These are phyloP conservation scores for Aspergillus sclerotiicarbonarius DNA, from an alignment of 495 filamentous ascomycete species.

Conservation along the genomic window DNA sequence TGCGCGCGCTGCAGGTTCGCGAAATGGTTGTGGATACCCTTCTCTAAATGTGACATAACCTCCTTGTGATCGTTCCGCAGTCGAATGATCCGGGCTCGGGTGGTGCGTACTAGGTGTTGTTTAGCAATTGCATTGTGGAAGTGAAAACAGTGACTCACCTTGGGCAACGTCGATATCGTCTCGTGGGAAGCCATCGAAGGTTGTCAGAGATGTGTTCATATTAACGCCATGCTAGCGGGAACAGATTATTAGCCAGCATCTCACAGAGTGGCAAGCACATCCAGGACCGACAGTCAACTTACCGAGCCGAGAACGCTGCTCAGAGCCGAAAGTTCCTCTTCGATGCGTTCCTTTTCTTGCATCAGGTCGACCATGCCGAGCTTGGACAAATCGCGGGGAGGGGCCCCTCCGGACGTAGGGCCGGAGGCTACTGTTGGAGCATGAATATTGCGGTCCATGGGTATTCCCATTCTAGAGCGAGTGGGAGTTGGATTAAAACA, in stretches of 20 bases:
- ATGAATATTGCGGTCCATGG: slow-evolving; percentile 68
- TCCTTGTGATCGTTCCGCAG: slow-evolving; percentile 92
- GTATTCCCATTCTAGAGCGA: slow-evolving; percentile 36
- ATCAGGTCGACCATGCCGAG: slow-evolving; percentile 64
- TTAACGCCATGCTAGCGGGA: slow-evolving; percentile 75
- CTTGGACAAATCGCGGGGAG: slow-evolving; percentile 56
- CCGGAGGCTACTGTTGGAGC: slow-evolving; percentile 74
- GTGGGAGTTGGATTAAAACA: slow-evolving; percentile 9
- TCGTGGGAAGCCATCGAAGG: slow-evolving; percentile 89
- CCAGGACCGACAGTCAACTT: slow-evolving; percentile 26
- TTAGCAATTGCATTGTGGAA: slow-evolving; percentile 12
- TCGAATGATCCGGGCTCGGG: slow-evolving; percentile 81
- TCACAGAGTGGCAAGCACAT: neutral
- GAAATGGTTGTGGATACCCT: slow-evolving; percentile 73
- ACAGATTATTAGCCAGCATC: slow-evolving; percentile 15
- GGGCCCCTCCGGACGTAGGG: slow-evolving; percentile 54
- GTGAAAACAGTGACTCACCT: slow-evolving; percentile 53
- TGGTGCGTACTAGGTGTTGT: slow-evolving; percentile 70
- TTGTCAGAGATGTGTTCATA: slow-evolving; percentile 87
- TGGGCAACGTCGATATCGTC: slow-evolving; percentile 94
- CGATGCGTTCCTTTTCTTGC: slow-evolving; percentile 73
- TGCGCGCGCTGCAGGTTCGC: slow-evolving; percentile 37
- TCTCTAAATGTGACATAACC: slow-evolving; percentile 78
- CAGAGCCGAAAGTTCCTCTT: slow-evolving; percentile 80
- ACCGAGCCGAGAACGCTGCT: slow-evolving; percentile 87